Percentiles rank a stretch among this genome's conserved stretches.
Conservation (phyloP, 148 eudicot species). For the Spergularia marina region DNA sequence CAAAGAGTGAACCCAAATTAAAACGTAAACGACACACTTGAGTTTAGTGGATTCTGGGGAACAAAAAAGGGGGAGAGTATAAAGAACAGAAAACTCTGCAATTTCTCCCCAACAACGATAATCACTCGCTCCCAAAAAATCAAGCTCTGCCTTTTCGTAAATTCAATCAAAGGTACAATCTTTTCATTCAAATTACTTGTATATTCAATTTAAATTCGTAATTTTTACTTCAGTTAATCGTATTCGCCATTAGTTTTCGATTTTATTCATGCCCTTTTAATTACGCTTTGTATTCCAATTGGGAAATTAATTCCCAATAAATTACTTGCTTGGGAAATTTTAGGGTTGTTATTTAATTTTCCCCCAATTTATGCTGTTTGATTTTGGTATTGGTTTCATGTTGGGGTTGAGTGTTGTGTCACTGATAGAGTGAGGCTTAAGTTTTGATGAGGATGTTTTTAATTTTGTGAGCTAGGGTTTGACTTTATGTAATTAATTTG, state of each 20-base stretch:
- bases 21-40: no score
- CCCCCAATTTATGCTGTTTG: neutral
- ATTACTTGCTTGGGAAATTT: neutral
- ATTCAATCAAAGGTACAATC: constrained; percentile 10
- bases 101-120: no score
- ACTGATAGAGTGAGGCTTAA: neutral
- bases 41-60: no score
- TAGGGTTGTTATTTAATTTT: neutral
- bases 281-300: neutral
- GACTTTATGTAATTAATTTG: neutral
- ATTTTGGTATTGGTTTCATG: neutral
- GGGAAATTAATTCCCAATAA: neutral
- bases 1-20: no score
- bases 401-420: neutral
- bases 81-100: neutral
- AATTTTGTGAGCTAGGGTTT: constrained; percentile 19
- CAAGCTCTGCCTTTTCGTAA: neutral
- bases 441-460: neutral
- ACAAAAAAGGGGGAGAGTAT: no score
- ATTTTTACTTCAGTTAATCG: neutral
- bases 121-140: no score
- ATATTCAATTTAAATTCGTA: neutral
- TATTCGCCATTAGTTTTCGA: neutral
- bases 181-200: neutral
- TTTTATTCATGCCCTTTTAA: neutral